Base-by-base conservation (phyloP, 2,329 filamentous ascomycete species). In the Alternaria alternata region DNA sequence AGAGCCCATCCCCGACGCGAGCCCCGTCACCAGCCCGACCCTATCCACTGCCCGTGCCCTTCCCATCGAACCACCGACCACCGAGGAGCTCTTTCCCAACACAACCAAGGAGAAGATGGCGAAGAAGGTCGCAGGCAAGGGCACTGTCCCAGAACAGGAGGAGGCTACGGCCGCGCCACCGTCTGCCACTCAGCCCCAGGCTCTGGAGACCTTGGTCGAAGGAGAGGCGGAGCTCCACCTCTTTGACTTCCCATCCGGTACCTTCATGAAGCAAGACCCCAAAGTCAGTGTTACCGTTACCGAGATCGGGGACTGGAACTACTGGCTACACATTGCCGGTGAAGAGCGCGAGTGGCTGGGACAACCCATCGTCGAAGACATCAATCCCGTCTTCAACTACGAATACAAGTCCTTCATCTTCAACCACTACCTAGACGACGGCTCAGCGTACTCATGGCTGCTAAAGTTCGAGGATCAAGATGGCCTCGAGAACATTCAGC, bases 391-490 rank as follows among this genome's bases (percentile, higher is more conserved):
- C 20, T 99, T 98, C 84, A 98, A 98, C 81, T 98, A 97, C 68
- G 95, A 99, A 78, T 98, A 94, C 72, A 85, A 97, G n/a, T 98
- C 94, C 0, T 98, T 98, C 77, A 97, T 99, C 73, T 99, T 99
- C 86, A 99, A 99, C 74, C 93, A 97, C 76, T 98, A 97, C 77
- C 87, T 91, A 14, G 86, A 89, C 36, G 92, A 97, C 78, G 93
- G 94, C 2, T 91, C 91, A 2, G 94, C 95, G 5, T 96, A 94
- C 78, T 99, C 95, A 1, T 99, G 95, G 94, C 86, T 99, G 14
- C 83, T 99, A 36, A 89, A 94, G 14, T 99, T 99, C 82, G 92
- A 91, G 71, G 91, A 97, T 67, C 91, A 93, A 69, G 82, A 88
- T 20, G 89, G 89, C 0, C 84, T 96, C 53, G 93, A 97, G 76